Evolutionary conservation across 345 rosid genomes (phyloP).

Genomic region (Acer campestre): DNA sequence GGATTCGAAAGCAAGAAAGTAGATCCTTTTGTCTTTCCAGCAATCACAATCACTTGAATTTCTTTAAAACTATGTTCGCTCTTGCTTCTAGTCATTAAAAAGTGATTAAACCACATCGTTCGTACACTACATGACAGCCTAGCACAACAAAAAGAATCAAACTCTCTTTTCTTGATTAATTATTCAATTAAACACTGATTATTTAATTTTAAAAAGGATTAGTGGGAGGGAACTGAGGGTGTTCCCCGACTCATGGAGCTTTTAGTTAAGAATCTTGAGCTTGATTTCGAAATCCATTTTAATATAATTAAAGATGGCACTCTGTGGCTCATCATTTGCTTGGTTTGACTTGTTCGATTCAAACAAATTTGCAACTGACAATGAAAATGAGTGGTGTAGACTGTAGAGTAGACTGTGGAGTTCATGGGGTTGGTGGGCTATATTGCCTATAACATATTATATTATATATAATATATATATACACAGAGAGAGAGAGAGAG

Average conservation of each 20-base stretch:
- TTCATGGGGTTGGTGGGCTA: too few species aligned
- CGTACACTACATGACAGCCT: constrained; percentile 33
- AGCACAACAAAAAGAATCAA: constrained; percentile 24
- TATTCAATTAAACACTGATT: neutral
- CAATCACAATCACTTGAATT: neutral
- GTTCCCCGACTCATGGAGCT: constrained; percentile 56
- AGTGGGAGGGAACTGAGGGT: constrained; percentile 30
- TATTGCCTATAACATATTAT: too few species aligned
- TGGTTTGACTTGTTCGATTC: constrained; percentile 23
- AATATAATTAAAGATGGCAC: constrained; percentile 12
- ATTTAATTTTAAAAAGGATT: neutral
- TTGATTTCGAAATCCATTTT: constrained; percentile 2
- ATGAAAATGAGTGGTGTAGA: too few species aligned
- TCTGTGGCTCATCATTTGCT: constrained; percentile 22
- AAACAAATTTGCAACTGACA: too few species aligned
- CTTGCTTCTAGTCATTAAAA: neutral
- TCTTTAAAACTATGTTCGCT: too few species aligned
- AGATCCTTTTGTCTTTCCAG: neutral
- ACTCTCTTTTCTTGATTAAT: neutral
- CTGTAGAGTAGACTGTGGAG: too few species aligned
- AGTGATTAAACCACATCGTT: neutral
- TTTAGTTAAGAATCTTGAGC: constrained; percentile 15
- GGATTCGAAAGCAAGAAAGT: constrained; percentile 12
- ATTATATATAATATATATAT: too few species aligned
- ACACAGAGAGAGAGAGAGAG: too few species aligned